A percentile compares a stretch with the other conserved stretches of the same genome.
Conservation (phyloP, 768 basidiomycete genomes). For the Daedalea quercina region DNA sequence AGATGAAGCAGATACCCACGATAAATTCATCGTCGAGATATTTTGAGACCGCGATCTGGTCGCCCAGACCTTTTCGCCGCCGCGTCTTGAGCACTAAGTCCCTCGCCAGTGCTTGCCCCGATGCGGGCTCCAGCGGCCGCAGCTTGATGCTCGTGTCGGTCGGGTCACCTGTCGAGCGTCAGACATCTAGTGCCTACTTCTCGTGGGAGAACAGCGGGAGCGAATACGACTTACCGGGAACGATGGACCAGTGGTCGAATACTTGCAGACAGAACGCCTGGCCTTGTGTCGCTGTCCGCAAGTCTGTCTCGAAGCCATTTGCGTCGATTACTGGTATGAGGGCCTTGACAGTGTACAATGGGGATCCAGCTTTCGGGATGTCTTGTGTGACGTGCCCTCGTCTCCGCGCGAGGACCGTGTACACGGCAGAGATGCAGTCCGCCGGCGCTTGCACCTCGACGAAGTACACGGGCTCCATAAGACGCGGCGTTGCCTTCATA, state of each 20-base stretch:
- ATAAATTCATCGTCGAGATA: conserved; percentile 97
- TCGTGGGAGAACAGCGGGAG: background rate
- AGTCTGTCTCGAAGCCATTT: conserved; percentile 97
- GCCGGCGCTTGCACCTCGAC: conserved; percentile 99
- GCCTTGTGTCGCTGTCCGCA: conserved; percentile 95
- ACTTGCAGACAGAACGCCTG: conserved; percentile 98
- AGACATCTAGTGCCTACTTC: background rate
- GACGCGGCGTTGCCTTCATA: conserved; percentile 78
- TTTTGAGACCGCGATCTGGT: conserved; percentile 95
- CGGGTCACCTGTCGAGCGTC: conserved; percentile 69
- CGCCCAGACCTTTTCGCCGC: conserved; percentile 91
- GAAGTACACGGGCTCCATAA: conserved; percentile 98
- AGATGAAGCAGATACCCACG: conserved; percentile 37
- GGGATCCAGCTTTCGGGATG: conserved; percentile 95
- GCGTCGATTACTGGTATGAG: conserved; percentile 98
- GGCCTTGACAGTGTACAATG: conserved; percentile 96
- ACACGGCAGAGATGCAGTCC: conserved; percentile 97
- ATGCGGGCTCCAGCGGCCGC: conserved; percentile 93
- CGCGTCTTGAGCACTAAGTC: conserved; percentile 96
- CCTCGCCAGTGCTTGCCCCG: conserved; percentile 89
- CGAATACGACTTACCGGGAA: conserved; percentile 63
- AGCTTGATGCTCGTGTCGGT: conserved; percentile 97
- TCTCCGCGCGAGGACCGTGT: conserved; percentile 95
- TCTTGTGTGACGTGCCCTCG: conserved; percentile 99
- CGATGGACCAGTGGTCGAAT: conserved; percentile 98